Evolutionary conservation across 2,329 filamentous ascomycete genomes (phyloP), one percentile per base, ranked within the genome.

Genomic region (Sarocladium strictum): DNA sequence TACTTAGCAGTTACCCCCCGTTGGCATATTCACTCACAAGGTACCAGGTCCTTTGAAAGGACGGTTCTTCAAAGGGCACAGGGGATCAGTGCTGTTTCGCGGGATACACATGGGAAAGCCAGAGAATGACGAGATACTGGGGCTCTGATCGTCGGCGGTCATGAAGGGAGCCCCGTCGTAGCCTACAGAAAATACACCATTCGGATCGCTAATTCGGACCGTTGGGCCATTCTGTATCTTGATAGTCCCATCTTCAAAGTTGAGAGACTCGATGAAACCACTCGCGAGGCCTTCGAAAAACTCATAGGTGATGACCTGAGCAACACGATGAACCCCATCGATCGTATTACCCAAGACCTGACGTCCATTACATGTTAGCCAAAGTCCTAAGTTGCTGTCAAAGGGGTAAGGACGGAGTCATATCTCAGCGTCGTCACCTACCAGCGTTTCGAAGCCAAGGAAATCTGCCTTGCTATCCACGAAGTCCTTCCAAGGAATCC

Each of bases 51-150:
- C 64, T 2, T 61, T 54, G 41, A 67, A 65, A 0, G 69, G 69
- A 1, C 69, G 61, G 53, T 72, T 69, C 23, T 60, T 63, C 4
- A 64, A 29, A 3, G 69, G 69, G 49, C 69, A 72, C 1, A 69
- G 58, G 0, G 68, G 64, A 26, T 72, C 69, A 1, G 64, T 65
- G 23, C 63, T 55, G 21, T 69, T 71, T 15, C 76, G 67, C 0
- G 74, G 76, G 17, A 79, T 72, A 55, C 76, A 79, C 76, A 79
- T 78, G 2, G 76, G 76, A 52, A 78, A 78, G 0, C 76, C 76
- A 12, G 72, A 73, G 62, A 76, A 78, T 1, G 74, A 71, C 2
- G 68, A 70, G 53, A 79, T 68, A 51, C 70, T 73, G 0, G 76
- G 76, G 56, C 71, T 79, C 55, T 72, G 65, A 54, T 76, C 75